Base-by-base conservation (phyloP, 768 basidiomycete genomes). In the Lactifluus subvellereus region DNA sequence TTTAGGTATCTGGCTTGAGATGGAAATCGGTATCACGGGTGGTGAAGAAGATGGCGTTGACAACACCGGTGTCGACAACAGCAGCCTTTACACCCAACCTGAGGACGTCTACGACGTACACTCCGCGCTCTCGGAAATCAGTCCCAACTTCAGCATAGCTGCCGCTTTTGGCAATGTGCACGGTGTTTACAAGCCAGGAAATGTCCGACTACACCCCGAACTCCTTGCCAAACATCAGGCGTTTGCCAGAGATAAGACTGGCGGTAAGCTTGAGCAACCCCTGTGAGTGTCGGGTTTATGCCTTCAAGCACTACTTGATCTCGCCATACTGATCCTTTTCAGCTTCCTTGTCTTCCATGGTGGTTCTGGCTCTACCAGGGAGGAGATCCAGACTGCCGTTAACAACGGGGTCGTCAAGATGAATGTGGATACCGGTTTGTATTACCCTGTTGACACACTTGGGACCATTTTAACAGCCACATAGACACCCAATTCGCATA, bases 11-110 rank as follows among this genome's bases (percentile, higher is more conserved):
- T 99, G 93, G 93, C 92, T 99, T 75, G 97, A 99, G 84, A 99
- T 99, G 97, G 97, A 99, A 78, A 99, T 99, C 74, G 97, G 97
- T 72, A 98, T 99, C 77, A 99, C 97, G 55, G 97, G 97, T 72
- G 97, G 97, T 70, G 97, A 99, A 76, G 97, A 99, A 75, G 97
- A 98, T 72, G 96, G 97, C 73, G 97, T 99, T 54, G 96, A 99
- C 79, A 99, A 99, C 83, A 88, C 93, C 51, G 85, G 80, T 47
- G 94, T 94, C 66, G 97, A 99, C 79, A 99, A 98, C 77, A 79
- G 87, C 51, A 83, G 84, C 63, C 80, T 98, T 71, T 99, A 99
- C 83, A 99, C 97, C 32, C 97, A 99, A 76, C 95, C 97, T 43
- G 88, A 93, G 70, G 96, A 99, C 69, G 86, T 99, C 71, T 96